A percentile compares a stretch with the other conserved stretches of the same genome.
These are phyloP conservation scores for Forsythia suspensa DNA, from an alignment of 257 asterid genomes.

Conservation along the genomic window DNA sequence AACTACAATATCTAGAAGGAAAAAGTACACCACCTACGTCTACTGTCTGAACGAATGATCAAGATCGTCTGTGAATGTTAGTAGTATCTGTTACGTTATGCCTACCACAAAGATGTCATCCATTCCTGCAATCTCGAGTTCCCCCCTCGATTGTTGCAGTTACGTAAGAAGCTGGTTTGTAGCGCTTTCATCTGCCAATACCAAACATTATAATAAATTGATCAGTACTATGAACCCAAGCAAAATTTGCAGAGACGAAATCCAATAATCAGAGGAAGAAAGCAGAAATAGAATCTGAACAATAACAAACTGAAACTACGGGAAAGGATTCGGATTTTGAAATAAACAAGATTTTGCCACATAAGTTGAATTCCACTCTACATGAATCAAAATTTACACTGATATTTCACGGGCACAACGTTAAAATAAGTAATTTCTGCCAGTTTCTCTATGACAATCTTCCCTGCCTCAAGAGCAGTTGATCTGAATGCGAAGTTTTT, in stretches of 20 bases:
- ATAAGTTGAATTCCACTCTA: too few species aligned
- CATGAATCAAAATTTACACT: too few species aligned
- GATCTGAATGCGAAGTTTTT: neutral
- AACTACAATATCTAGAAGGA: neutral
- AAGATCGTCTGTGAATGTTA: neutral
- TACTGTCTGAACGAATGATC: neutral
- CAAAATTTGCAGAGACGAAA: neutral
- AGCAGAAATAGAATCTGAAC: neutral
- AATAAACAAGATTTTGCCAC: too few species aligned
- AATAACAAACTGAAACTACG: too few species aligned
- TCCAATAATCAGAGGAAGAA: neutral
- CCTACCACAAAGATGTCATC: neutral
- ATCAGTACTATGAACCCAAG: neutral
- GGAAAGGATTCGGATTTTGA: too few species aligned
- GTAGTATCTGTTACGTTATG: neutral
- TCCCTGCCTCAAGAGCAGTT: too few species aligned
- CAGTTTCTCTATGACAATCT: too few species aligned
- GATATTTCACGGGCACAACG: too few species aligned
- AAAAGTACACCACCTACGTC: neutral
- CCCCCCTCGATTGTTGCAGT: neutral
- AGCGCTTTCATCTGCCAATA: neutral
- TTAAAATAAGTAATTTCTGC: too few species aligned
- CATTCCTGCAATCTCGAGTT: neutral
- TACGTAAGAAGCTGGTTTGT: neutral
- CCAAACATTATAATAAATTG: neutral